Evolutionary conservation across 192 early-diverging fungal species (phyloP).

Genomic region (Coemansia sp.): DNA sequence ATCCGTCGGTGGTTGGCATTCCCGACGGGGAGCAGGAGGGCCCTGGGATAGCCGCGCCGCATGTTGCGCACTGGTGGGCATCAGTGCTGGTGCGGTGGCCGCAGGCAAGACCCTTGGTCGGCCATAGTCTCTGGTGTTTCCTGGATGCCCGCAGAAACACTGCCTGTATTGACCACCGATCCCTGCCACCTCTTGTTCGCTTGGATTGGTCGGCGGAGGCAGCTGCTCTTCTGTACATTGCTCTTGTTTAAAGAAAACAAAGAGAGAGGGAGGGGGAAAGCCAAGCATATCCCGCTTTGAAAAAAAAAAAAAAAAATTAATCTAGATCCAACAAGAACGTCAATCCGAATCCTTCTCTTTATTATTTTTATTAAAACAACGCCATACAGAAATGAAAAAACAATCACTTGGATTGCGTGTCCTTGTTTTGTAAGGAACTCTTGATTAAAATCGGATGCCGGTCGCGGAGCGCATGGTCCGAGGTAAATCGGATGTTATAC

Average conservation of each 20-base stretch:
- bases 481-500: slow-evolving; percentile 38
- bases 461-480: slow-evolving; percentile 49
- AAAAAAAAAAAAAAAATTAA: background rate
- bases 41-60: background rate
- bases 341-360: too few relatives aligned
- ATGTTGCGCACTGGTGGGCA: background rate
- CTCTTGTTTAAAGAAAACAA: background rate
- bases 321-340: too few relatives aligned
- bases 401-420: slow-evolving; percentile 1
- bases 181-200: slow-evolving; percentile 1
- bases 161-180: background rate
- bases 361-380: too few relatives aligned
- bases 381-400: too few relatives aligned
- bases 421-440: slow-evolving; percentile 31
- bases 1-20: background rate
- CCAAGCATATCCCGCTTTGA: background rate
- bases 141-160: background rate
- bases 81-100: slow-evolving; percentile 29
- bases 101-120: slow-evolving; percentile 13
- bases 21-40: background rate
- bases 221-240: slow-evolving; percentile 3
- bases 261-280: background rate
- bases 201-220: slow-evolving; percentile 21
- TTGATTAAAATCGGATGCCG: slow-evolving; percentile 48
- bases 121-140: background rate